Base-by-base conservation (phyloP, 208 protist species). In the Wallacemonas sp. region DNA sequence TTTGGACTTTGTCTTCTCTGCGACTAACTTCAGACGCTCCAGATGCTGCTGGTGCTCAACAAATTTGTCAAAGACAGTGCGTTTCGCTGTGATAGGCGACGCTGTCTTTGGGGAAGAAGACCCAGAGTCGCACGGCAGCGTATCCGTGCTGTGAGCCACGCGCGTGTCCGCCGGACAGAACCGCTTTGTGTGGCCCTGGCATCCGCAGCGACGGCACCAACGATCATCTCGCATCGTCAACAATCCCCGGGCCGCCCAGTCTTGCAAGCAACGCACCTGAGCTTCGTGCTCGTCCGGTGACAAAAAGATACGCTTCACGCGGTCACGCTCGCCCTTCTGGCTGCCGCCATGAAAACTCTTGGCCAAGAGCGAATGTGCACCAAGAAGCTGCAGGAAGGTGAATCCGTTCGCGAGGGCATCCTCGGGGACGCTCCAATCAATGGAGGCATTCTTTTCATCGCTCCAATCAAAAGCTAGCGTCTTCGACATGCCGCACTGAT, bases 341-440 rank as follows among this genome's bases (percentile, higher is more conserved):
- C 22, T 46, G 49, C 71, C 60, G 12, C 51, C 49, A 2, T 47
- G 26, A 14, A 75, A 82, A 60, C 86, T 68, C 12, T 60, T 17
- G 15, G 62, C 67, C 30, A 96, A 71, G 0, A 63, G 56, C 0
- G 84, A 76, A 44, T 96, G 87, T 11, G 73, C 80, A 4, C 64
- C 51, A 15, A 93, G 45, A 9, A 94, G 45, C 56, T 91, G 82
- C 6, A 93, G 65, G 72, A 96, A 89, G 0, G 87, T 94, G 70
- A 88, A 93, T 5, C 72, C 70, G 51, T 94, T 90, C 44, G 70
- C 53, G 8, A 94, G 34, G 2, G 85, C 83, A 41, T 96, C 90
- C 1, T 74, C 64, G 0, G 83, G 60, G 60, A 77, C 65, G 0
- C 61, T 49, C 88, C 90, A 96, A 62, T 96, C 86, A 51, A 96